These are phyloP conservation scores for Fusarium sulawesiense DNA, from an alignment of 2,329 filamentous ascomycete species.

Conservation along the genomic window DNA sequence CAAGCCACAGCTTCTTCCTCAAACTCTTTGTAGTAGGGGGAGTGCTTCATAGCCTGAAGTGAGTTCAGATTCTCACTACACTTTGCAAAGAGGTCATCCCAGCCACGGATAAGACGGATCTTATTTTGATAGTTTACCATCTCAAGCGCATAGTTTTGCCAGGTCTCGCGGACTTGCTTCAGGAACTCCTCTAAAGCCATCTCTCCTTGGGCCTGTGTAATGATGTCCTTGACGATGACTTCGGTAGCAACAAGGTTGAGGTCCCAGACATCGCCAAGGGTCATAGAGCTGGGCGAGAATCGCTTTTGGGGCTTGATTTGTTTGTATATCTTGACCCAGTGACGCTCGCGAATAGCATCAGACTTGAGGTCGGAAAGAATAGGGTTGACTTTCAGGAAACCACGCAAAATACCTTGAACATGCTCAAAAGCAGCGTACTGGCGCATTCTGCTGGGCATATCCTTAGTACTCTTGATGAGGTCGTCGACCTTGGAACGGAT, in stretches of 20 bases:
- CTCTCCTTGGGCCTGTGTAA: conserved; percentile 94
- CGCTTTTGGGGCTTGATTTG: conserved; percentile 90
- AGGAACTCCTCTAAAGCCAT: conserved; percentile 98
- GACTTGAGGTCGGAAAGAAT: conserved; percentile 92
- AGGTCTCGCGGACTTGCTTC: conserved; percentile 94
- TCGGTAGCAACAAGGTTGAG: conserved; percentile 91
- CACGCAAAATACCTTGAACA: conserved; percentile 89
- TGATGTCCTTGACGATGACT: conserved; percentile 88
- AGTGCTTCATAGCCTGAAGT: conserved; percentile 97
- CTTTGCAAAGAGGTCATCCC: conserved; percentile 98
- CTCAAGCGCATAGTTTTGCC: conserved; percentile 94
- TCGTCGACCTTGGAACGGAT: conserved; percentile 89
- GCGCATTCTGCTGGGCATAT: conserved; percentile 98
- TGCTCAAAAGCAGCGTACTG: conserved; percentile 99
- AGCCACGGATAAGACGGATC: conserved; percentile 94
- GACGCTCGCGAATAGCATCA: conserved; percentile 93
- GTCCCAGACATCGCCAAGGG: conserved; percentile 98
- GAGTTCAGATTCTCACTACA: conserved; percentile 99
- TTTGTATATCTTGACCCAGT: conserved; percentile 99
- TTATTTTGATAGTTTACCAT: conserved; percentile 98
- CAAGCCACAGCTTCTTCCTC: conserved; percentile 96
- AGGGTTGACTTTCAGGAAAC: conserved; percentile 90
- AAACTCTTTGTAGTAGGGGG: conserved; percentile 99
- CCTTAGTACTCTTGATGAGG: conserved; percentile 97
- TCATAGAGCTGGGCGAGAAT: conserved; percentile 94